phyloP scores from a whole-genome alignment of 2,329 filamentous ascomycete genomes.

The Penicillium hesseltinei region DNA sequence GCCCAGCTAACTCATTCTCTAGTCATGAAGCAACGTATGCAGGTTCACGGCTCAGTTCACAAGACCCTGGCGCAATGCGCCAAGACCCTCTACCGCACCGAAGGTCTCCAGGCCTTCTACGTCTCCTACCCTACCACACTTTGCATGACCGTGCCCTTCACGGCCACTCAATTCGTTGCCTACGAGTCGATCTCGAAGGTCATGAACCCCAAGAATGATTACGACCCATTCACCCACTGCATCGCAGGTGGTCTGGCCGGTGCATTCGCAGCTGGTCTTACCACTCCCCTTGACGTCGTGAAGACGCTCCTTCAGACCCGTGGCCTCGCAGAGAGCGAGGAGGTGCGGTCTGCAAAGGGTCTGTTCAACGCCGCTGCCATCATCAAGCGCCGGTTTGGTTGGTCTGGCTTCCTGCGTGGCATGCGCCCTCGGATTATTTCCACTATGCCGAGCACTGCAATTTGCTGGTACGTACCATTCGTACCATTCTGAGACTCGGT shows the following conservation, averaged over 20 bases:
- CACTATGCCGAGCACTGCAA: conserved; percentile 98
- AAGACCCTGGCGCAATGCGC: conserved; percentile 85
- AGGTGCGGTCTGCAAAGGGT: conserved; percentile 81
- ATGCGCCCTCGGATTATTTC: conserved; percentile 88
- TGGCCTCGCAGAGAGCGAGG: conserved; percentile 74
- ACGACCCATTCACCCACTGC: conserved; percentile 93
- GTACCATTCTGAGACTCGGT: conserved; percentile 26
- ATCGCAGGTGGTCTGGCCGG: conserved; percentile 88
- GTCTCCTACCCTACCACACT: conserved; percentile 97
- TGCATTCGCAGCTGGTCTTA: conserved; percentile 88
- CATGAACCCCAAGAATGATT: conserved; percentile 76
- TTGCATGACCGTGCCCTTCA: conserved; percentile 98
- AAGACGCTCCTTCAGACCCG: conserved; percentile 96
- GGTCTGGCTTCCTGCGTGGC: conserved; percentile 87
- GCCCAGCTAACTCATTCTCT: conserved; percentile 7
- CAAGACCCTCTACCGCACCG: conserved; percentile 77
- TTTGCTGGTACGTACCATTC: conserved; percentile 73
- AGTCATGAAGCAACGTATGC: conserved; percentile 99
- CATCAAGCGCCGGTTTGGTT: conserved; percentile 79
- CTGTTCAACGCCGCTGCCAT: conserved; percentile 76
- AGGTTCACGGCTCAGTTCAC: conserved; percentile 93
- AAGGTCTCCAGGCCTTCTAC: conserved; percentile 91
- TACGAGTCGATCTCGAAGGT: conserved; percentile 95
- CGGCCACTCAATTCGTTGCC: conserved; percentile 91
- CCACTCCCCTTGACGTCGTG: conserved; percentile 95